phyloP scores from a whole-genome alignment of 306 rosid genomes.

The Inga laurina region DNA sequence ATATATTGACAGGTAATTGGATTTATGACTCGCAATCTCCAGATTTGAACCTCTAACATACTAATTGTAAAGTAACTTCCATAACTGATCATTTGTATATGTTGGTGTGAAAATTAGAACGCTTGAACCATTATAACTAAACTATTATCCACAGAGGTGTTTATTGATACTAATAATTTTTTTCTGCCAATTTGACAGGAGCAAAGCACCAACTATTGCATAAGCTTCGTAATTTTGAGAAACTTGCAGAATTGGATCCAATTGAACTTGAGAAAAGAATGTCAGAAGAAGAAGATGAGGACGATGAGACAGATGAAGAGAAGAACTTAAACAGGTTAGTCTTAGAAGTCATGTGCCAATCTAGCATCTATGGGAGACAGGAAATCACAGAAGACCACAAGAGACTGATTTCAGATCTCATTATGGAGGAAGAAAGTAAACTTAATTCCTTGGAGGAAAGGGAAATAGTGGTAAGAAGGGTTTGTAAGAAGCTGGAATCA shows the following conservation, averaged over 20 bases:
- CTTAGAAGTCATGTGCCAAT: slow-evolving; percentile 35
- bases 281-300: slow-evolving; percentile 52
- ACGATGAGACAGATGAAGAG: slow-evolving; percentile 33
- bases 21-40: background rate
- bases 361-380: slow-evolving; percentile 33
- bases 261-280: slow-evolving; percentile 82
- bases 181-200: slow-evolving; percentile 53
- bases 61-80: background rate
- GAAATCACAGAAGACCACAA: slow-evolving; percentile 51
- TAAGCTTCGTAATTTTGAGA: slow-evolving; percentile 90
- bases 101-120: background rate
- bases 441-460: slow-evolving; percentile 17
- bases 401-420: slow-evolving; percentile 67
- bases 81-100: background rate
- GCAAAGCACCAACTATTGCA: slow-evolving; percentile 74
- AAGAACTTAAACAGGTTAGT: slow-evolving; percentile 32
- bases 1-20: background rate
- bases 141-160: background rate
- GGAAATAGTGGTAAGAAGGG: slow-evolving; percentile 48
- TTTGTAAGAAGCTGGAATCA: slow-evolving; percentile 61
- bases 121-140: background rate
- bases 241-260: slow-evolving; percentile 83
- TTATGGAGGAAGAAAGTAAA: slow-evolving; percentile 62
- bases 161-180: background rate
- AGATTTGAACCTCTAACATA: background rate